These are phyloP conservation scores for Acacia melanoxylon DNA, from an alignment of 306 rosid genomes.

Conservation along the genomic window DNA sequence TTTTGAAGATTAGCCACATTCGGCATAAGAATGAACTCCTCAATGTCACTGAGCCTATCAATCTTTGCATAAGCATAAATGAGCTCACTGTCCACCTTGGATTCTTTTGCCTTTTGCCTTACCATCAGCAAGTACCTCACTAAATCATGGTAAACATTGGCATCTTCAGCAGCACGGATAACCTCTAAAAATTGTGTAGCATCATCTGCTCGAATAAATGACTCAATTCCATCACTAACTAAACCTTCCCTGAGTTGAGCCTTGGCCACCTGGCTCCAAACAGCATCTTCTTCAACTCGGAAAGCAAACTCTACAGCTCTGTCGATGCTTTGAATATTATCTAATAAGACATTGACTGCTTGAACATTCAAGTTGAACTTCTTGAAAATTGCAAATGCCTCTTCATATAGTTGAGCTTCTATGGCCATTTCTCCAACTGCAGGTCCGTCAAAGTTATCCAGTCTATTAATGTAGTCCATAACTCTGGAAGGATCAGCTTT, in stretches of 20 bases:
- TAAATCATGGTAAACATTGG: constrained; percentile 84
- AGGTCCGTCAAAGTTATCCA: constrained; percentile 98
- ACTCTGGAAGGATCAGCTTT: constrained; percentile 99
- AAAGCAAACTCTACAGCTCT: constrained; percentile 98
- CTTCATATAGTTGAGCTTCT: constrained; percentile 90
- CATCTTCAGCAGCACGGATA: constrained; percentile 81
- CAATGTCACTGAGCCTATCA: constrained; percentile 93
- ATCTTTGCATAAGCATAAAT: constrained; percentile 98
- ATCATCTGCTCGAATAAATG: constrained; percentile 95
- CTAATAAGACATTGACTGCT: constrained; percentile 93
- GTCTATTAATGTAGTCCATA: constrained; percentile 93
- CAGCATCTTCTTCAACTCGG: constrained; percentile 99
- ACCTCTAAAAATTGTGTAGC: constrained; percentile 94
- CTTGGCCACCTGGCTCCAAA: constrained; percentile 99
- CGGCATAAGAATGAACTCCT: constrained; percentile 97
- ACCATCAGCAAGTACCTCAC: constrained; percentile 98
- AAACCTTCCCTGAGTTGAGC: constrained; percentile 96
- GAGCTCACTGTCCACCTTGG: constrained; percentile 98
- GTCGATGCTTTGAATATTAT: constrained; percentile 83
- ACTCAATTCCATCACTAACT: constrained; percentile 98
- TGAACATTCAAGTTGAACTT: constrained; percentile 98
- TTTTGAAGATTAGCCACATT: constrained; percentile 98
- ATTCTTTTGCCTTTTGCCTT: constrained; percentile 89
- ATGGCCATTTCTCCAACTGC: constrained; percentile 98
- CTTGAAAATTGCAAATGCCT: constrained; percentile 94